Evolutionary conservation across 2,329 filamentous ascomycete species (phyloP), one percentile per base, ranked within the genome.

Genomic region (Phaeosphaeriaceae sp.): DNA sequence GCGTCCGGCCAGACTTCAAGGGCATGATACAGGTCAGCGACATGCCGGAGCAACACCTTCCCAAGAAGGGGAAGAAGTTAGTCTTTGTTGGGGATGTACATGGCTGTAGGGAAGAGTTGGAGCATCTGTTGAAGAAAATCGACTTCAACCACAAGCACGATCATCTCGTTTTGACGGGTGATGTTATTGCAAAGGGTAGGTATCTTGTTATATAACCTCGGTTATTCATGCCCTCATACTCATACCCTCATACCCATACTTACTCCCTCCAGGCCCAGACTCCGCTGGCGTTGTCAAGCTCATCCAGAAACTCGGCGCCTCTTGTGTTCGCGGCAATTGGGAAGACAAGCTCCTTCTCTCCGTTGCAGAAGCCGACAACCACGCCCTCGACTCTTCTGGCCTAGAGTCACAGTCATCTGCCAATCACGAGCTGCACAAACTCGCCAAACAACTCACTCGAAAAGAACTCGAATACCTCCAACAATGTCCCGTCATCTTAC

Each of bases 41-140:
- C 12, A 60, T 87, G 55, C 77, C 83, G 57, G 59, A 74, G 20
- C 58, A 68, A 3, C 66, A 81, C 40, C 54, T 83, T 11, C 81
- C 81, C 9, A 58, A 66, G 33, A 63, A 66, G 30, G 68, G 74
- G 23, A 84, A 82, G 45, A 80, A 92, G 15, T 77, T 99, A 18
- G 78, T 97, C 28, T 80, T 97, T 52, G 80, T 97, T 28, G 93
- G 94, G 46, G 94, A 99, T 75, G 90, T 97, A 12, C 93, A 97
- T 76, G 94, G 94, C 40, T 94, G 94, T 78, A 84, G 84, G 60
- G 71, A 82, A 11, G 83, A 91, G 53, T 79, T 73, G 21, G 58
- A 70, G 54, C 51, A 79, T 13, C 79, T 97, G 11, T 81, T 97
- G 20, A 70, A 81, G 4, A 86, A 90, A 64, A 76, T 88, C 17